Base-by-base conservation (phyloP, 2,329 filamentous ascomycete genomes). In the Talaromyces piceae region DNA sequence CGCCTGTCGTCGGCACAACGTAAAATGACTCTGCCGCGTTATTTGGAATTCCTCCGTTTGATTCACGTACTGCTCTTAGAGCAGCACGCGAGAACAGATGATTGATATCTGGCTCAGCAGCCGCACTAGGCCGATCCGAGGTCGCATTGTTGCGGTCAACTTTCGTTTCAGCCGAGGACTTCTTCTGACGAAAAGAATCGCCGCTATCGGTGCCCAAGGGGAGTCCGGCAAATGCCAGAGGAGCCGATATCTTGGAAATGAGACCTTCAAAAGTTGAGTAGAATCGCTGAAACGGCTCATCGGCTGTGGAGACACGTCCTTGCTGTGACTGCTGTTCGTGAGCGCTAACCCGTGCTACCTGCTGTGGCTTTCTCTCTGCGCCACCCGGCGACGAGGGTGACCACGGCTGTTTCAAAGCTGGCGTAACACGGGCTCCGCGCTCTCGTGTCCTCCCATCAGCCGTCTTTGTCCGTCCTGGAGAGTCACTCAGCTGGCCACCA, bases 201-300 rank as follows among this genome's bases (percentile, higher is more conserved):
- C 63, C 47, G 27, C 72, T 69, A 47, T 79, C 75, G 26, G 65
- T 64, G 25, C 82, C 80, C 4, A 98, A 76, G 0, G 93, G 93
- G 7, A 98, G 79, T 1, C 91, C 91, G 4, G 93, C 89, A 71
- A 96, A 98, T 3, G 91, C 91, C 26, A 98, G 75, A 1, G 91
- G 91, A 0, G 91, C 90, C 0, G 91, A 94, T 11, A 97, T 81
- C 59, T 85, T 87, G 55, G 89, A 93, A 63, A 97, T 88, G 45
- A 96, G 80, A 49, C 81, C 88, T 50, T 91, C 90, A 62, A 96
- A 95, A 1, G 89, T 90, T 53, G 80, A 91, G 70, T 97, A 98
- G 71, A 97, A 98, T 49, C 84, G 82, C 5, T 88, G 82, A 64
- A 96, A 98, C 5, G 88, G 85, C 51, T 91, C 90, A 27, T 95